Evolutionary conservation across 179 eudicot species (phyloP).

Genomic region (Drosera spatulata): DNA sequence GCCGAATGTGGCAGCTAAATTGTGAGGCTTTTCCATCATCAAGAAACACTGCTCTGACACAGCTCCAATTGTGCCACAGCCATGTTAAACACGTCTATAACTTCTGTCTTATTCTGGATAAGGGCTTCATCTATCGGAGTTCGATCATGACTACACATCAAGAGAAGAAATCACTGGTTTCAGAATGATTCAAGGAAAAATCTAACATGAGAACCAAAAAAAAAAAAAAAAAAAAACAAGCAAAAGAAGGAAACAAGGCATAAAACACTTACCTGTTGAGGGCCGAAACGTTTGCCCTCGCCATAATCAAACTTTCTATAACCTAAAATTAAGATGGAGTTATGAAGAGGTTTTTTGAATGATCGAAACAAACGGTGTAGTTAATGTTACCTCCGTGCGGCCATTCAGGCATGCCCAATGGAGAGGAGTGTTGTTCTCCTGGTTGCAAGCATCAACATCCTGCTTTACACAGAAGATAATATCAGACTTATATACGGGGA

Average conservation of each 20-base stretch:
- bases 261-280: constrained; percentile 51
- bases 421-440: constrained; percentile 78
- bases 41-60: constrained; percentile 33
- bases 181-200: neutral
- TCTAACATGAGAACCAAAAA: neutral
- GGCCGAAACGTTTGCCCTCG: constrained; percentile 53
- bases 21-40: constrained; percentile 5
- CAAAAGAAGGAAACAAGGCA: neutral
- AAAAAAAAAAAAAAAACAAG: too few species aligned
- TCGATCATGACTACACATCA: constrained; percentile 49
- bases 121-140: constrained; percentile 79
- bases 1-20: too few species aligned
- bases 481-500: neutral
- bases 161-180: neutral
- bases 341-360: neutral
- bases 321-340: constrained; percentile 27
- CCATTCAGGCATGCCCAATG: constrained; percentile 97
- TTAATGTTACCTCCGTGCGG: constrained; percentile 52
- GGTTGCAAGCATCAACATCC: constrained; percentile 67
- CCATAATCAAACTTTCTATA: constrained; percentile 52
- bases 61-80: constrained; percentile 70
- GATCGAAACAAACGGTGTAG: neutral
- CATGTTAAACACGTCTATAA: constrained; percentile 58
- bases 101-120: constrained; percentile 49
- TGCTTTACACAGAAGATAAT: constrained; percentile 11